These are phyloP conservation scores for Colletotrichum destructivum DNA, from an alignment of 2,329 filamentous ascomycete species.

Conservation along the genomic window DNA sequence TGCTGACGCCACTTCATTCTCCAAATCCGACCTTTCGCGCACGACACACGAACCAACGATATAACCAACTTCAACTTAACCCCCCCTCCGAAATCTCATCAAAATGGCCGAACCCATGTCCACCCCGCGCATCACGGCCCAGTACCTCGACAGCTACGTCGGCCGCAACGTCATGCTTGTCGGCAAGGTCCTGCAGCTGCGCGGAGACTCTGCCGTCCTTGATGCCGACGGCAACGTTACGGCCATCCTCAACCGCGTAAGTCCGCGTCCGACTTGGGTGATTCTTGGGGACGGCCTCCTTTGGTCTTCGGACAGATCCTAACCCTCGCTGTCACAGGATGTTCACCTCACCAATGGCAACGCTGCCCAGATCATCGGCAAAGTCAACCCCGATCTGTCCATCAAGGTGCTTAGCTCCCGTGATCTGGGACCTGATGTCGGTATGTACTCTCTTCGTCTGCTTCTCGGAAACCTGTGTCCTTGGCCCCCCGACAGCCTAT, in stretches of 20 bases:
- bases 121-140: conserved; percentile 86
- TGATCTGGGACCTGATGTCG: conserved; percentile 78
- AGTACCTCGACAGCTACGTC: conserved; percentile 83
- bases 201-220: conserved; percentile 84
- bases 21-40: neutral
- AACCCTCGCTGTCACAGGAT: conserved; percentile 66
- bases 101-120: conserved; percentile 77
- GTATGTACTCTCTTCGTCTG: conserved; percentile 63
- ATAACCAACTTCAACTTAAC: neutral
- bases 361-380: conserved; percentile 83
- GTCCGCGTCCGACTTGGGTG: conserved; percentile 44
- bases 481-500: too few relatives aligned
- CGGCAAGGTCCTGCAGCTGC: conserved; percentile 86
- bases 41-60: neutral
- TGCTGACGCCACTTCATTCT: neutral
- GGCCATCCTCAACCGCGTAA: conserved; percentile 80
- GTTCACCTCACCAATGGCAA: conserved; percentile 79
- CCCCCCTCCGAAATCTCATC: neutral
- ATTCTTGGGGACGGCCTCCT: too few relatives aligned
- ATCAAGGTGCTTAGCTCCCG: conserved; percentile 79
- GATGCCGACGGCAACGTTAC: conserved; percentile 86
- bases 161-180: conserved; percentile 85
- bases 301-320: neutral
- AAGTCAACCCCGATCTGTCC: conserved; percentile 81
- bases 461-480: neutral